Evolutionary conservation across 176 grass and related monocot genomes (phyloP).

Genomic region (Rhynchospora pubera): DNA sequence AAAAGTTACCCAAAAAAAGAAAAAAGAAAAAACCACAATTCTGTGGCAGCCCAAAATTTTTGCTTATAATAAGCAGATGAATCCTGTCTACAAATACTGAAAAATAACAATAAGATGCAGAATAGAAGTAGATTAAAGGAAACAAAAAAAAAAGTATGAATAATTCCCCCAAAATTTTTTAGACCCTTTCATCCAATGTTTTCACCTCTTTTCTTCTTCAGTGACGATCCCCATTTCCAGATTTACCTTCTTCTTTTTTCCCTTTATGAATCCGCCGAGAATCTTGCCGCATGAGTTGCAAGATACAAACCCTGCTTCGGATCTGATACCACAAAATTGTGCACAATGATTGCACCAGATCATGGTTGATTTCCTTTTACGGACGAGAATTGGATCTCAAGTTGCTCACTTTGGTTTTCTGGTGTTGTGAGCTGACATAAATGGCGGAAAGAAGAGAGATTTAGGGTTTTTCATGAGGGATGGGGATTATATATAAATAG

Average conservation of each 20-base stretch:
- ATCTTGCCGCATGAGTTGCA: conserved; percentile 21
- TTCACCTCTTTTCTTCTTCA: not conserved
- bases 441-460: conserved; percentile 10
- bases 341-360: conserved; percentile 11
- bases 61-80: not conserved
- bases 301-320: not conserved
- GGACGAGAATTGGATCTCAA: not conserved
- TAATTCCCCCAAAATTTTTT: not conserved
- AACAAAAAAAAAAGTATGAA: not conserved
- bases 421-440: conserved; percentile 10
- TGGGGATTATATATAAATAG: conserved; percentile 11
- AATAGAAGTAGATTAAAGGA: not conserved
- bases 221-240: not conserved
- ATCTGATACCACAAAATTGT: not conserved
- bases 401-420: conserved; percentile 8
- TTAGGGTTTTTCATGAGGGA: conserved; percentile 18
- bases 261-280: conserved; percentile 4
- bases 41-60: conserved; percentile 6
- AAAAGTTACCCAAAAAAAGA: no score
- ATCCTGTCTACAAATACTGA: not conserved
- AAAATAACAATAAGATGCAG: not conserved
- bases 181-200: not conserved
- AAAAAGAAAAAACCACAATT: not conserved
- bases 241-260: not conserved
- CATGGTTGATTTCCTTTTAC: conserved; percentile 17